These are phyloP conservation scores for Corniculantispora saksenae DNA, from an alignment of 2,329 filamentous ascomycete species.

Conservation along the genomic window DNA sequence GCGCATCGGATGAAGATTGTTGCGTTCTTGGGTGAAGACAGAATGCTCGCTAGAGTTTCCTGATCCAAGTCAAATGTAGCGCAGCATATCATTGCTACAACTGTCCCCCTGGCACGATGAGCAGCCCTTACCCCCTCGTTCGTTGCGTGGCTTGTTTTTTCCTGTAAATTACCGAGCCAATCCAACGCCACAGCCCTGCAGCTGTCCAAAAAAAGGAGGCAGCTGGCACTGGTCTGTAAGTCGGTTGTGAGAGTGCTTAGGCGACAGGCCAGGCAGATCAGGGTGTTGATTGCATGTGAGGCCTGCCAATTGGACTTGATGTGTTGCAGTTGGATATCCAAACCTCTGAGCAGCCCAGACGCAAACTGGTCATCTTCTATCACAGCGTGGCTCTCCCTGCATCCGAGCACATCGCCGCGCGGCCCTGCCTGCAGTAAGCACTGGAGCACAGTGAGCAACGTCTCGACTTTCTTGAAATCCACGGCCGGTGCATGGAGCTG, in stretches of 20 bases:
- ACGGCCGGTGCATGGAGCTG: constrained; percentile 8
- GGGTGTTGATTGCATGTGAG: neutral
- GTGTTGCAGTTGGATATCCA: neutral
- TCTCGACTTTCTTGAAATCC: constrained; percentile 1
- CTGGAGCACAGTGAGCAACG: neutral
- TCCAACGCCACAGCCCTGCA: neutral
- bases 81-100: neutral
- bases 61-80: constrained; percentile 8
- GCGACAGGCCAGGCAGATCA: neutral
- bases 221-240: neutral
- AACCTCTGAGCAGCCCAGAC: neutral
- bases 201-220: neutral
- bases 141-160: constrained; percentile 7
- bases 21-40: neutral
- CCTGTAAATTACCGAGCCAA: constrained; percentile 7
- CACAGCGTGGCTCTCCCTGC: neutral
- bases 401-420: neutral
- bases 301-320: constrained; percentile 11
- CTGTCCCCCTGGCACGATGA: neutral
- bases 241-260: neutral
- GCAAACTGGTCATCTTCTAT: neutral
- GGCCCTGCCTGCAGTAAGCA: neutral
- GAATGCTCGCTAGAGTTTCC: neutral
- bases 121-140: neutral
- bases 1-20: neutral